A percentile compares a stretch with the other conserved stretches of the same genome.
Evolutionary conservation across 2,329 filamentous ascomycete genomes (phyloP).

Genomic region (Penicillium sp.): DNA sequence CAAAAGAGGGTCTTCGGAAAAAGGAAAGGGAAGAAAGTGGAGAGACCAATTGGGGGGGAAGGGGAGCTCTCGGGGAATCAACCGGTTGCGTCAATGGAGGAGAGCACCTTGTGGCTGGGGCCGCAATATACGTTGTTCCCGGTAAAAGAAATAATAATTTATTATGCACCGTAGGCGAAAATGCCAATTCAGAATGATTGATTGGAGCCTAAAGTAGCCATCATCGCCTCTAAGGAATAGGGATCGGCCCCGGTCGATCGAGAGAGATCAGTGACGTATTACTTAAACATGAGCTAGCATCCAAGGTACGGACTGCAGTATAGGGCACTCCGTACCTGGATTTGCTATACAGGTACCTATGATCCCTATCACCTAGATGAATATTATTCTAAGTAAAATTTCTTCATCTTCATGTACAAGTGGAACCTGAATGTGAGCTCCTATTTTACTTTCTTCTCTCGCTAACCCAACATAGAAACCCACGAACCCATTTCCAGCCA

Average conservation of each 20-base stretch:
- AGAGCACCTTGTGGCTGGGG: constrained; percentile 20
- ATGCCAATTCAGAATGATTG: neutral
- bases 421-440: neutral
- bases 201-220: constrained; percentile 1
- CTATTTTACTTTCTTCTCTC: neutral
- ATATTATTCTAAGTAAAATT: too few relatives aligned
- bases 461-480: neutral
- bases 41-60: constrained; percentile 9
- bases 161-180: neutral
- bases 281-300: neutral
- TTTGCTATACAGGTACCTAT: neutral
- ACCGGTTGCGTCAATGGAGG: constrained; percentile 28
- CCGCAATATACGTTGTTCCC: constrained; percentile 3
- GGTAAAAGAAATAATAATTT: neutral
- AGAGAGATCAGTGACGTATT: constrained; percentile 26
- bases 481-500: neutral
- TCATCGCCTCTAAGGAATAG: neutral
- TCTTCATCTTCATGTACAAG: neutral
- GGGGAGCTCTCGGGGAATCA: neutral
- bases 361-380: too few relatives aligned
- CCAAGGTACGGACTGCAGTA: neutral
- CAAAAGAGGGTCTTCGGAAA: neutral
- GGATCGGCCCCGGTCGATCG: constrained; percentile 21
- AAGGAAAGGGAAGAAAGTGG: constrained; percentile 10
- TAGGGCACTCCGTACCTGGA: neutral